These are phyloP conservation scores for Phaeosphaeria sp. DNA, from an alignment of 2,329 filamentous ascomycete genomes.

Conservation along the genomic window DNA sequence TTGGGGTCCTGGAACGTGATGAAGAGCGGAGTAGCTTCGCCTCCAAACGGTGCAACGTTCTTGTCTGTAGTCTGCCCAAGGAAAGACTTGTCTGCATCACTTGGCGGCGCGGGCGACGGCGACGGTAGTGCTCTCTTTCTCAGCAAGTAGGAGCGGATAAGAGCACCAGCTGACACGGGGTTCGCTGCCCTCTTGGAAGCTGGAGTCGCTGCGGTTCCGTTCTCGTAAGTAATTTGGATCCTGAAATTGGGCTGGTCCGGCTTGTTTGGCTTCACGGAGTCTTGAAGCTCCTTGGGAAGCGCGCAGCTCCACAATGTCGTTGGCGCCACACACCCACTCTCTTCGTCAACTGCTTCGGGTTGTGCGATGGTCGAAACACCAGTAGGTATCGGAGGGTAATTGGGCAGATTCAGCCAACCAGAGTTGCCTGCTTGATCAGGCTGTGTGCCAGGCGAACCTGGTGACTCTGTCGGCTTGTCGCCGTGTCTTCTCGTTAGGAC, in stretches of 20 bases:
- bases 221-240: slow-evolving; percentile 72
- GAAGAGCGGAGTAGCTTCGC: slow-evolving; percentile 88
- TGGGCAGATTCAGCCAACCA: slow-evolving; percentile 82
- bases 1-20: slow-evolving; percentile 69
- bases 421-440: slow-evolving; percentile 32
- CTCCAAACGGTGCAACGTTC: slow-evolving; percentile 72
- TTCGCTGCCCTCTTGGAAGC: slow-evolving; percentile 65
- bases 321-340: slow-evolving; percentile 73
- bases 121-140: slow-evolving; percentile 38
- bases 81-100: slow-evolving; percentile 76
- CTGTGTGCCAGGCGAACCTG: slow-evolving; percentile 16
- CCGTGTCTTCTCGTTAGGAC: slow-evolving; percentile 47
- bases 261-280: slow-evolving; percentile 66
- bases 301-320: slow-evolving; percentile 85
- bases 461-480: slow-evolving; percentile 35
- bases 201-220: slow-evolving; percentile 52
- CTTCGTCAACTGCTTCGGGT: slow-evolving; percentile 69
- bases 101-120: slow-evolving; percentile 64
- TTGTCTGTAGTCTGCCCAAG: slow-evolving; percentile 85
- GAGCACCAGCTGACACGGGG: slow-evolving; percentile 52
- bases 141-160: slow-evolving; percentile 40
- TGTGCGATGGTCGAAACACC: slow-evolving; percentile 81
- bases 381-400: slow-evolving; percentile 84
- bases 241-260: slow-evolving; percentile 78
- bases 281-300: slow-evolving; percentile 78